These are phyloP conservation scores for Orbilia oligospora DNA, from an alignment of 2,329 filamentous ascomycete genomes.

Conservation along the genomic window DNA sequence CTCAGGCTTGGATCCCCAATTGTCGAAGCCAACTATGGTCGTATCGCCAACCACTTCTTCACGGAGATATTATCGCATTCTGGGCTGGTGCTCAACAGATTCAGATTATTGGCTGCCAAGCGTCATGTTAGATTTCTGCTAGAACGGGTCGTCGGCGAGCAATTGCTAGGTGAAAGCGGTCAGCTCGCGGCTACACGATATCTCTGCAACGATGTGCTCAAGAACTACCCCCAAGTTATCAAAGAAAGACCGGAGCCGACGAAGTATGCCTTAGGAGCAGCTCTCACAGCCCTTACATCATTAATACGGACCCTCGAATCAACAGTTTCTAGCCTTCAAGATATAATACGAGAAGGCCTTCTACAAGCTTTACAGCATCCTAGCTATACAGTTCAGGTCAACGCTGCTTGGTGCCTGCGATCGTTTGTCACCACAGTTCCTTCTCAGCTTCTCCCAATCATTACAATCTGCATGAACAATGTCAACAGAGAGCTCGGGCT, in stretches of 20 bases:
- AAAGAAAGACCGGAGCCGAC: conserved; percentile 89
- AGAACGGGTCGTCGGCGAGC: conserved; percentile 83
- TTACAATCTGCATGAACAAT: conserved; percentile 97
- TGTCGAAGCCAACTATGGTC: conserved; percentile 85
- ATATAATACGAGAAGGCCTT: conserved; percentile 86
- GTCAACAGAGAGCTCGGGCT: conserved; percentile 87
- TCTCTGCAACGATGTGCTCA: conserved; percentile 88
- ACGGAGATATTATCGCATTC: conserved; percentile 82
- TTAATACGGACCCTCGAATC: conserved; percentile 86
- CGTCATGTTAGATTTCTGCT: conserved; percentile 87
- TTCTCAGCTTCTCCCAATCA: conserved; percentile 88
- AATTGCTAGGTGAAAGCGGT: conserved; percentile 88
- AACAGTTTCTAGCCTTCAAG: conserved; percentile 82
- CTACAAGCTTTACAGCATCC: conserved; percentile 93
- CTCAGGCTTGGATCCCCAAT: conserved; percentile 82
- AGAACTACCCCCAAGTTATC: conserved; percentile 91
- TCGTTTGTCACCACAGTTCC: conserved; percentile 91
- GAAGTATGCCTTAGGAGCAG: conserved; percentile 85
- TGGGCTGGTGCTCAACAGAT: conserved; percentile 85
- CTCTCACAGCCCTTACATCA: conserved; percentile 83
- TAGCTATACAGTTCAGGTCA: conserved; percentile 95
- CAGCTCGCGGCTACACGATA: conserved; percentile 85
- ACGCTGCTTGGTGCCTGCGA: conserved; percentile 87
- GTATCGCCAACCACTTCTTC: conserved; percentile 84
- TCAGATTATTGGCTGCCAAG: conserved; percentile 85